Evolutionary conservation across 1,284 basidiomycete species (phyloP), one percentile per base, ranked within the genome.

Genomic region (Leccinum solheimii): DNA sequence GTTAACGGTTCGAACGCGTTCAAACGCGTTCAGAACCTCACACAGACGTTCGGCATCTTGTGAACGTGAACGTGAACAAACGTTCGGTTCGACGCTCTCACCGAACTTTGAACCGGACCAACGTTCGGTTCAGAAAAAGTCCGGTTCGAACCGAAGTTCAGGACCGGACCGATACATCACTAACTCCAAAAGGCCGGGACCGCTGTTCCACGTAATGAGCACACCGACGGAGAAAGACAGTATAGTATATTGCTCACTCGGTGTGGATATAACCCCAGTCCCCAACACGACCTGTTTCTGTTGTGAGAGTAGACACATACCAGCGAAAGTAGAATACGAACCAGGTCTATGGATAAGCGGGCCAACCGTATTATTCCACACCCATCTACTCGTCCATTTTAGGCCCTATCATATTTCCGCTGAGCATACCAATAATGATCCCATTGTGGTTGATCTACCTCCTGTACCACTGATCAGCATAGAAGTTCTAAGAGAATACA

Each of bases 171-270:
- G 1, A 21, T 21, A 21, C 21, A 21, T 21, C 21, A 21, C 21
- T 21, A 21, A 90, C 65, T 91, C 90, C 21, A 86, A 74, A 1
- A 90, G 75, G 51, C 83, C 87, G 4, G 88, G 76, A 45, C 86
- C 87, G 59, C 86, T 88, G 5, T 56, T 56, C 10, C 34, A 32
- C 11, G 16, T 38, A 50, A n/a, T 21, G 9, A 32, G 5, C 26
- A 19, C 8, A 2, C 11, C 21, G 9, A 38, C 3, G 3, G 6
- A 2, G 32, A 23, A 43, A 13, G 5, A 11, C n/a, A 1, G 23
- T 6, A 27, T 2, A 32, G n/a, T n/a, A n/a, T 10, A 5, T 49
- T 14, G 66, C 80, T 61, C 63, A 86, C 86, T 88, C 86, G n/a
- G 40, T 43, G 40, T 43, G 19, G 16, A 43, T 43, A 43, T 43